phyloP scores from a whole-genome alignment of 208 protist genomes.

The Wallacemonas rigidus region DNA sequence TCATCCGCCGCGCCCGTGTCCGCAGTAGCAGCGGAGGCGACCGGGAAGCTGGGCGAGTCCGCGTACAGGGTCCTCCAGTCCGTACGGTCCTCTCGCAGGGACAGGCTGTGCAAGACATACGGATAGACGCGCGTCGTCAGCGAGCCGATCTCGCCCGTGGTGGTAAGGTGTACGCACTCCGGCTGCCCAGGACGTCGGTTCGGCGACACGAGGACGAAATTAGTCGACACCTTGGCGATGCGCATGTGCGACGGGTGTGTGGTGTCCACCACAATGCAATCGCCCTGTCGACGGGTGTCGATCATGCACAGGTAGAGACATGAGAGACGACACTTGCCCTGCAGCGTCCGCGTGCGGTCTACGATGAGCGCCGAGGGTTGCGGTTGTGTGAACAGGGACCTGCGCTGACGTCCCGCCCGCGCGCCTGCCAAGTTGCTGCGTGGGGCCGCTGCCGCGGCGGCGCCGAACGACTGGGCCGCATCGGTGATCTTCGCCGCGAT shows the following conservation, averaged over 20 bases:
- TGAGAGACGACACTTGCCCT: conserved; percentile 56
- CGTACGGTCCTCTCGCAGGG: conserved; percentile 11
- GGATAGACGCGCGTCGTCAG: conserved; percentile 45
- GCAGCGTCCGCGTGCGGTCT: conserved; percentile 48
- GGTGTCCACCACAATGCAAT: conserved; percentile 41
- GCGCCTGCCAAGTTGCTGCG: no score
- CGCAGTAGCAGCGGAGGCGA: no score
- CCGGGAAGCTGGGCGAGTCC: background rate
- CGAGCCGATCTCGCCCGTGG: conserved; percentile 59
- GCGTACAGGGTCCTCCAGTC: conserved; percentile 2
- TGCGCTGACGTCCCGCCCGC: no score
- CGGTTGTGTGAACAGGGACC: no score
- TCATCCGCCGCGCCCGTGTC: background rate
- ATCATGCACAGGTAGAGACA: conserved; percentile 43
- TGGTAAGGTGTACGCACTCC: conserved; percentile 45
- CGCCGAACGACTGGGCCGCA: background rate
- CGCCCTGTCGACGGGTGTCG: conserved; percentile 46
- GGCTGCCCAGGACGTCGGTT: conserved; percentile 30
- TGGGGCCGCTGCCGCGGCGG: no score
- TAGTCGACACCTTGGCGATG: conserved; percentile 41
- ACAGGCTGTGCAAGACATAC: conserved; percentile 38
- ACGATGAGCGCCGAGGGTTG: conserved; percentile 11
- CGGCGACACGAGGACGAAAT: conserved; percentile 61
- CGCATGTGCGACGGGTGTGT: conserved; percentile 37
- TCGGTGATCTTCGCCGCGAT: conserved; percentile 25